Conservation (phyloP, 495 filamentous ascomycete genomes). For the Baudoinia panamericana region DNA sequence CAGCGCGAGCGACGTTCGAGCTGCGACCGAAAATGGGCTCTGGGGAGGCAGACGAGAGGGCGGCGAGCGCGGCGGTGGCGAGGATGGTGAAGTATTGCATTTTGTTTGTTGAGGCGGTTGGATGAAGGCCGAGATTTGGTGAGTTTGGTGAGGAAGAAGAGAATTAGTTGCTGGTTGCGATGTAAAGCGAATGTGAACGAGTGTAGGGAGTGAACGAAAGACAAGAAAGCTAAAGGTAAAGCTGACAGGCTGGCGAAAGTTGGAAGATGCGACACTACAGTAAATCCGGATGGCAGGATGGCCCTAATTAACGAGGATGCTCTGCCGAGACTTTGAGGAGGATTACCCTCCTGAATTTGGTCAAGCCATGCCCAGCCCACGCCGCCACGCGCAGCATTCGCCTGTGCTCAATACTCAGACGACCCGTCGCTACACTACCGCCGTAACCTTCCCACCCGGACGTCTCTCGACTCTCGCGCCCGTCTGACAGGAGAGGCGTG, state of each 20-base stretch:
- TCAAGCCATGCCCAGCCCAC: slow-evolving; percentile 1
- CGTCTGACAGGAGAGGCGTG: too few relatives aligned
- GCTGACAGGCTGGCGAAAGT: background rate
- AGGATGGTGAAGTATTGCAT: slow-evolving; percentile 17
- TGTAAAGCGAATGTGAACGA: background rate
- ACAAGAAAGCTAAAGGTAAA: background rate
- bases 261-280: background rate
- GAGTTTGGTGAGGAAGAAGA: background rate
- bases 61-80: slow-evolving; percentile 7
- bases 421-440: too few relatives aligned
- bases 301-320: slow-evolving; percentile 1
- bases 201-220: slow-evolving; percentile 4
- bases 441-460: too few relatives aligned
- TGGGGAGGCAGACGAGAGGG: slow-evolving; percentile 4
- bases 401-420: too few relatives aligned
- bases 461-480: too few relatives aligned
- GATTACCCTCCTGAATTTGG: background rate
- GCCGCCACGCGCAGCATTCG: background rate
- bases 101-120: slow-evolving; percentile 5
- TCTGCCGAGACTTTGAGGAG: background rate
- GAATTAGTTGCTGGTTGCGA: background rate
- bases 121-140: background rate
- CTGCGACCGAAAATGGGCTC: slow-evolving; percentile 4
- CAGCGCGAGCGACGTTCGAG: slow-evolving; percentile 1
- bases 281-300: slow-evolving; percentile 5